A percentile compares a stretch with the other conserved stretches of the same genome.
Conservation (phyloP, 1,139 yeast species). For the Yamadazyma atmosphaerica region DNA sequence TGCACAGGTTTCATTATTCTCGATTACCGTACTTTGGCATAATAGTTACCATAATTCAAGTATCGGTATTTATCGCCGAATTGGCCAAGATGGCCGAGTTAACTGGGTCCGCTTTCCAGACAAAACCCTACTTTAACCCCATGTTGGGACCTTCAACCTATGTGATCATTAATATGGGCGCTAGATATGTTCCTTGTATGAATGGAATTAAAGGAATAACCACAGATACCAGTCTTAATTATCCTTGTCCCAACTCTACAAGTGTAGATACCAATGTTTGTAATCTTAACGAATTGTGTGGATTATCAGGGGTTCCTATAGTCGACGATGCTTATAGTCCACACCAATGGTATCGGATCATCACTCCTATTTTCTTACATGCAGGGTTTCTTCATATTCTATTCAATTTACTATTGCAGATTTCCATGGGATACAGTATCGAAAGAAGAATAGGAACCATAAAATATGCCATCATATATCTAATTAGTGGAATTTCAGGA, state of each 20-base stretch:
- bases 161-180: conserved; percentile 67
- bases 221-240: conserved; percentile 43
- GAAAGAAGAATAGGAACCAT: conserved; percentile 60
- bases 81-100: conserved; percentile 55
- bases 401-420: conserved; percentile 63
- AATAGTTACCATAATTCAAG: conserved; percentile 50
- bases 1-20: conserved; percentile 46
- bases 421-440: conserved; percentile 62
- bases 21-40: conserved; percentile 49
- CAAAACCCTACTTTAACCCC: conserved; percentile 73
- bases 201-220: conserved; percentile 53
- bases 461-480: conserved; percentile 56
- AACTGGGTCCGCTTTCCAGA: conserved; percentile 70
- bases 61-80: conserved; percentile 68
- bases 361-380: conserved; percentile 73
- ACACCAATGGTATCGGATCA: conserved; percentile 68
- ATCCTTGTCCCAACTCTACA: conserved; percentile 77
- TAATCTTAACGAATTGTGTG: conserved; percentile 59
- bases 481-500: conserved; percentile 67
- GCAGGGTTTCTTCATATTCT: conserved; percentile 73
- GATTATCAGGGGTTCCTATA: conserved; percentile 49
- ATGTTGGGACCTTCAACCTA: conserved; percentile 82
- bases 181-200: conserved; percentile 76
- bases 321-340: conserved; percentile 39
- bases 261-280: conserved; percentile 55